Percentiles rank a stretch among this genome's conserved stretches.
These are phyloP conservation scores for Aplosporella prunicola DNA, from an alignment of 2,329 filamentous ascomycete species.

Conservation along the genomic window DNA sequence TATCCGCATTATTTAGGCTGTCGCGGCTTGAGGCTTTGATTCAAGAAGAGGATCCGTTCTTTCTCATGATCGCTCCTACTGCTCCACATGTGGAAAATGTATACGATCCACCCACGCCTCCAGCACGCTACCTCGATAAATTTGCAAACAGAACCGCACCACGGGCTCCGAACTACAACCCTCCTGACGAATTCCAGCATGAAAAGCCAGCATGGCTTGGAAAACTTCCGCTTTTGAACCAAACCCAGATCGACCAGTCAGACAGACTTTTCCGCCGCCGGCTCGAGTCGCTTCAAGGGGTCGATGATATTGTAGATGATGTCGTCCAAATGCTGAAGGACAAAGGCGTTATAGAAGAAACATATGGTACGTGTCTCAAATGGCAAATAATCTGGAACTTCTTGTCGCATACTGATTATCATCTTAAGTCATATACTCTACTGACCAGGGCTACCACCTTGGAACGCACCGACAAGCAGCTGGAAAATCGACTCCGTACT, in stretches of 20 bases:
- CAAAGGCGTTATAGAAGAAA: conserved; percentile 19
- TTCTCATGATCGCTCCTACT: conserved; percentile 15
- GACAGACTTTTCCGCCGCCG: conserved; percentile 17
- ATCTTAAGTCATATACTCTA: conserved; percentile 17
- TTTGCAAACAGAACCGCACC: conserved; percentile 11
- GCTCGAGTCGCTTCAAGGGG: conserved; percentile 18
- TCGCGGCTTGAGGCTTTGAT: conserved; percentile 14
- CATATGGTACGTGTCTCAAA: no score
- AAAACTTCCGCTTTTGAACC: conserved; percentile 11
- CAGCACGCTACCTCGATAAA: conserved; percentile 12
- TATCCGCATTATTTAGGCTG: conserved; percentile 5
- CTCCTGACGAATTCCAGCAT: background rate
- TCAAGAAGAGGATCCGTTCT: conserved; percentile 16
- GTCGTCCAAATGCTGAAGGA: conserved; percentile 21
- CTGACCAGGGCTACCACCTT: conserved; percentile 23
- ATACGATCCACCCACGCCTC: conserved; percentile 11
- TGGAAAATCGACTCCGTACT: conserved; percentile 21
- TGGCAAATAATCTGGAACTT: background rate
- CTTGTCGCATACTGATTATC: background rate
- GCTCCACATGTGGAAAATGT: conserved; percentile 15
- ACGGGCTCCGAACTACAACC: conserved; percentile 18
- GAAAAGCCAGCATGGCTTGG: background rate
- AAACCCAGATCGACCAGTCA: conserved; percentile 12
- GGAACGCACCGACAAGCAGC: conserved; percentile 19
- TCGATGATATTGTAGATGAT: conserved; percentile 28